Percentiles rank a stretch among this genome's conserved stretches.
Evolutionary conservation across 2,329 filamentous ascomycete species (phyloP).

Genomic region (Xylariomycetidae sp.): DNA sequence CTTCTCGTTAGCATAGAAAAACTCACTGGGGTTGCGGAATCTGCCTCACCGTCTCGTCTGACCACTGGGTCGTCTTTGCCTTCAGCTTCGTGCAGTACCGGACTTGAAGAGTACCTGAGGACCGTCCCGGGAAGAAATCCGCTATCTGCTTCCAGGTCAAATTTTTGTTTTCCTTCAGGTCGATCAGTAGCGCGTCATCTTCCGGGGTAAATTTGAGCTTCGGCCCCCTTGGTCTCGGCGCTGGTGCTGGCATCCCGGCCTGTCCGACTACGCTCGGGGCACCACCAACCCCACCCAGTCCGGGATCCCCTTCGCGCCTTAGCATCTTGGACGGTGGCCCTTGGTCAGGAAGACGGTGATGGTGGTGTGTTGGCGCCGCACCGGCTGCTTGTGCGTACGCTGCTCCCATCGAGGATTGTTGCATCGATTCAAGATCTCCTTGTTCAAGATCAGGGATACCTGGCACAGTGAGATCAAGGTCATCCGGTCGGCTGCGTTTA

Average conservation of each 20-base stretch:
- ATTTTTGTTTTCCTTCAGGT: conserved; percentile 91
- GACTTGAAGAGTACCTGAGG: conserved; percentile 86
- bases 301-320: conserved; percentile 50
- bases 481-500: conserved; percentile 54
- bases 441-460: conserved; percentile 50
- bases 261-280: conserved; percentile 84
- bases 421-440: conserved; percentile 50
- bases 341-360: conserved; percentile 74
- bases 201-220: conserved; percentile 93
- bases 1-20: conserved; percentile 8
- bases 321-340: conserved; percentile 65
- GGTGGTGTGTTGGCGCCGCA: conserved; percentile 64
- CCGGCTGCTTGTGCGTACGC: conserved; percentile 44
- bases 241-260: conserved; percentile 80
- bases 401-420: conserved; percentile 47
- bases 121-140: conserved; percentile 89
- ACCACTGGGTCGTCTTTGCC: conserved; percentile 91
- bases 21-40: conserved; percentile 2
- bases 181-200: conserved; percentile 81
- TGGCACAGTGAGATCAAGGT: conserved; percentile 51
- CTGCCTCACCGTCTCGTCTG: conserved; percentile 76
- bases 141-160: conserved; percentile 97
- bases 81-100: conserved; percentile 94
- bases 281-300: conserved; percentile 39
- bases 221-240: conserved; percentile 73